These are phyloP conservation scores for Hysterium pulicare DNA, from an alignment of 2,329 filamentous ascomycete species.

Conservation along the genomic window DNA sequence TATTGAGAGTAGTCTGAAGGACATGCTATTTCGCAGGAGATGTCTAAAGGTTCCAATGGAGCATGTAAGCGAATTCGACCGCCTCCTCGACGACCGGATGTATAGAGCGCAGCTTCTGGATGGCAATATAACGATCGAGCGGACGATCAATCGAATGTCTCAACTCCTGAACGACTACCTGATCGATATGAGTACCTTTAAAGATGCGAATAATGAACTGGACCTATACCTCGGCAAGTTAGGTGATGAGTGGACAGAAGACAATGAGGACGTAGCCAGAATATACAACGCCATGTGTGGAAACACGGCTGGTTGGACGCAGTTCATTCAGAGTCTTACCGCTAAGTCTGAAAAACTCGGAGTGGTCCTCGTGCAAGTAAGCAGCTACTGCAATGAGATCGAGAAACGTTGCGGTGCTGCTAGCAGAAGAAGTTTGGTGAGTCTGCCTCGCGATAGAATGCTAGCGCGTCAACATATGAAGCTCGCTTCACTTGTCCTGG, in stretches of 20 bases:
- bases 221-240: conserved; percentile 70
- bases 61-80: conserved; percentile 78
- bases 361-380: conserved; percentile 66
- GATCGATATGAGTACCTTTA: conserved; percentile 74
- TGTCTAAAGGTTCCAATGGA: conserved; percentile 79
- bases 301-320: conserved; percentile 86
- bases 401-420: conserved; percentile 79
- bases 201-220: conserved; percentile 72
- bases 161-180: conserved; percentile 72
- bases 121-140: conserved; percentile 87
- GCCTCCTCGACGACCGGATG: conserved; percentile 77
- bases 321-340: conserved; percentile 73
- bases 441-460: conserved; percentile 22
- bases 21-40: conserved; percentile 68
- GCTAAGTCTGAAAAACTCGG: conserved; percentile 69
- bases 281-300: conserved; percentile 89
- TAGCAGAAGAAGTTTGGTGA: conserved; percentile 72
- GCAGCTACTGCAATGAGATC: conserved; percentile 78
- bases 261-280: conserved; percentile 59
- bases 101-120: conserved; percentile 80
- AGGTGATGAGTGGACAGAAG: conserved; percentile 57
- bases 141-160: conserved; percentile 78
- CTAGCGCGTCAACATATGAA: not conserved
- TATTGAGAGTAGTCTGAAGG: conserved; percentile 70
- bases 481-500: not conserved